Percentiles rank a stretch among this genome's conserved stretches.
These are phyloP conservation scores for Talaromyces sp. DNA, from an alignment of 2,329 filamentous ascomycete genomes.

Conservation along the genomic window DNA sequence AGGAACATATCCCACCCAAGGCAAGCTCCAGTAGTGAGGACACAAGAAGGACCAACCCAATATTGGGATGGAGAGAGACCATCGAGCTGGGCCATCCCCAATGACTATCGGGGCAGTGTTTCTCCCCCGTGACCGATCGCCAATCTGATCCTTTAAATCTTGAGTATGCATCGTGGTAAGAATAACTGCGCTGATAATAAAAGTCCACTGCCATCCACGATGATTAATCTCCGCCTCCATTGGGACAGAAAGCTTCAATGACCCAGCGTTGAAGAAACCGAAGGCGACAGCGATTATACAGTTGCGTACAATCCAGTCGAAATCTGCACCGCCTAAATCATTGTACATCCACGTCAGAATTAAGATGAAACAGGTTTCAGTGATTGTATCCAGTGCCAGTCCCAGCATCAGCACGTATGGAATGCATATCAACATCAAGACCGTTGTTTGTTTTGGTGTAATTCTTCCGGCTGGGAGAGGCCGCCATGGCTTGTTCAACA, in stretches of 20 bases:
- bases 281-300: background rate
- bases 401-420: slow-evolving; percentile 19
- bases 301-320: slow-evolving; percentile 11
- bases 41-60: slow-evolving; percentile 20
- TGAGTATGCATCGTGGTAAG: slow-evolving; percentile 37
- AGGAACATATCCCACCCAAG: too few species aligned
- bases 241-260: background rate
- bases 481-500: slow-evolving; percentile 39
- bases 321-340: slow-evolving; percentile 31
- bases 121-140: slow-evolving; percentile 25
- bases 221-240: background rate
- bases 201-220: slow-evolving; percentile 25
- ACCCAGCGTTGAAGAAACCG: background rate
- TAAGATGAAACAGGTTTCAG: slow-evolving; percentile 28
- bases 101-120: slow-evolving; percentile 25
- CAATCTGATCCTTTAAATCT: slow-evolving; percentile 35
- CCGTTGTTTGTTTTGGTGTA: slow-evolving; percentile 17
- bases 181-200: slow-evolving; percentile 27
- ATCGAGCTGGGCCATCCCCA: slow-evolving; percentile 23
- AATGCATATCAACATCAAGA: slow-evolving; percentile 23
- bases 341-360: slow-evolving; percentile 40
- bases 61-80: slow-evolving; percentile 21
- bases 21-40: background rate
- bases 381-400: slow-evolving; percentile 19
- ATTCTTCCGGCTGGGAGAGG: slow-evolving; percentile 28